Conservation (phyloP, 495 filamentous ascomycete species). For the Penicillium riverlandense region DNA sequence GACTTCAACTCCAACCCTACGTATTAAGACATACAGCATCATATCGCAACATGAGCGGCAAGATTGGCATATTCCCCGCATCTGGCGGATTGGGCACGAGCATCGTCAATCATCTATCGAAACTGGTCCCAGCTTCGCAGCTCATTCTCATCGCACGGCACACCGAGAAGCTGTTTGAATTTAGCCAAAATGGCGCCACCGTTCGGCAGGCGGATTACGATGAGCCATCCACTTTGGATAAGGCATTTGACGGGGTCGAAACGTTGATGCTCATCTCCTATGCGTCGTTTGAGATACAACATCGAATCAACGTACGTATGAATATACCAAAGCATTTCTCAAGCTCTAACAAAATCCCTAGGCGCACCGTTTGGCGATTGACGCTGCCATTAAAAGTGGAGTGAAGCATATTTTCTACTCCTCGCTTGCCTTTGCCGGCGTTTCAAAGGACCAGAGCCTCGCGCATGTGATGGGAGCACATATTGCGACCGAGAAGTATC, state of each 20-base stretch:
- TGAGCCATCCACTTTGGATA: slow-evolving; percentile 15
- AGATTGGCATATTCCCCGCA: slow-evolving; percentile 45
- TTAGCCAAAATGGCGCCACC: slow-evolving; percentile 20
- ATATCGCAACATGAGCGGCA: slow-evolving; percentile 10
- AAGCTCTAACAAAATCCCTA: slow-evolving; percentile 5
- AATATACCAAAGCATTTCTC: no score
- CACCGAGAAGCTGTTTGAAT: slow-evolving; percentile 26
- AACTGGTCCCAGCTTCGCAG: slow-evolving; percentile 27
- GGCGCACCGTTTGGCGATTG: slow-evolving; percentile 47
- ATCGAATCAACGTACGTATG: slow-evolving; percentile 21
- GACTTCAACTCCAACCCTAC: no score
- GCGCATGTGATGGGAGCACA: slow-evolving; percentile 65
- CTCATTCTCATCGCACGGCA: slow-evolving; percentile 40
- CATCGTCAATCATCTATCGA: slow-evolving; percentile 37
- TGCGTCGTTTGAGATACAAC: slow-evolving; percentile 32
- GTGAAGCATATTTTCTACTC: slow-evolving; percentile 63
- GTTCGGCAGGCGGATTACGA: slow-evolving; percentile 34
- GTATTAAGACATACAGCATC: not conserved
- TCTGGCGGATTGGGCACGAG: slow-evolving; percentile 41
- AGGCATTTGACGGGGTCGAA: slow-evolving; percentile 30
- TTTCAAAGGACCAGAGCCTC: slow-evolving; percentile 32
- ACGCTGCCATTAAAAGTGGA: slow-evolving; percentile 48
- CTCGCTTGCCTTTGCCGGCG: slow-evolving; percentile 51
- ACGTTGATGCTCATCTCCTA: slow-evolving; percentile 35
- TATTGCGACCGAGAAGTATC: slow-evolving; percentile 52